phyloP scores from a whole-genome alignment of 108 stramenopile genomes.

The Cylindrotheca closterium region DNA sequence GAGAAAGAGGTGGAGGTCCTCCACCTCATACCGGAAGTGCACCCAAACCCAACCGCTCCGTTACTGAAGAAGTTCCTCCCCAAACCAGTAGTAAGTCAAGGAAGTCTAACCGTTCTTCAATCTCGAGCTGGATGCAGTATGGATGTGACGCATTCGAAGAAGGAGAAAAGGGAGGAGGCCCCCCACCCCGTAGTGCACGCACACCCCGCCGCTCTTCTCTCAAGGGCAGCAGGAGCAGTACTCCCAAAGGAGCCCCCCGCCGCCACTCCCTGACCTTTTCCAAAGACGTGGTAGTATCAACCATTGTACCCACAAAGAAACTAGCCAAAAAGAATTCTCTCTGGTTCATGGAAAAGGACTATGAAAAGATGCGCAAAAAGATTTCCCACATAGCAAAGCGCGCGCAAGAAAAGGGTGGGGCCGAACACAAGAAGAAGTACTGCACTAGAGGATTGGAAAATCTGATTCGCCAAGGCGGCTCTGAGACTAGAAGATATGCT shows the following conservation, averaged over 20 bases:
- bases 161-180: too few relatives aligned
- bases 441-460: constrained; percentile 28
- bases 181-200: too few relatives aligned
- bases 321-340: constrained; percentile 7
- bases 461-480: constrained; percentile 3
- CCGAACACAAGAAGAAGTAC: not conserved
- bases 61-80: too few relatives aligned
- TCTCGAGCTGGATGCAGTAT: not conserved
- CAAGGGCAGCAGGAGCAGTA: not conserved
- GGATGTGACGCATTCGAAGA: too few relatives aligned
- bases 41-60: too few relatives aligned
- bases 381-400: constrained; percentile 8
- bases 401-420: constrained; percentile 1
- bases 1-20: too few relatives aligned
- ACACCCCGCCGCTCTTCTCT: not conserved
- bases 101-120: not conserved
- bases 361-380: constrained; percentile 15
- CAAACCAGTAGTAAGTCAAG: too few relatives aligned
- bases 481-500: constrained; percentile 9
- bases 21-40: too few relatives aligned
- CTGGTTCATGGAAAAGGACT: constrained; percentile 32
- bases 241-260: constrained; percentile 8
- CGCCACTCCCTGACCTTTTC: constrained; percentile 21
- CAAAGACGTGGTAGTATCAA: constrained; percentile 10
- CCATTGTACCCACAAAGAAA: constrained; percentile 1